Base-by-base conservation (phyloP, 768 basidiomycete species). In the Fistulinella prunicolor region DNA sequence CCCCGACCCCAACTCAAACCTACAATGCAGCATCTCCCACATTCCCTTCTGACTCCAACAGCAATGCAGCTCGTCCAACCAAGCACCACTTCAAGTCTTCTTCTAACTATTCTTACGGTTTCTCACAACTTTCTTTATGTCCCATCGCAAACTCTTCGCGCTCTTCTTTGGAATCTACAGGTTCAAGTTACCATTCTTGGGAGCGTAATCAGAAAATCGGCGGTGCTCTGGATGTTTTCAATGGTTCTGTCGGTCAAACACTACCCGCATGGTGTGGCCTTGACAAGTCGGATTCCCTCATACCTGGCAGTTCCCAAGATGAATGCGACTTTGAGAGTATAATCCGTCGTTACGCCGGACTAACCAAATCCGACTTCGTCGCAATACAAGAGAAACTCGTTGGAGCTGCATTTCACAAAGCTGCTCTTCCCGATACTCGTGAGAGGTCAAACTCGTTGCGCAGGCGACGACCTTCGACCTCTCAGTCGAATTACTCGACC, bases 101-200 rank as follows among this genome's bases (percentile, higher is more conserved):
- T 35, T 77, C 78, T 41, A 80, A 81, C 40, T 76, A 78, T 62
- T 69, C 75, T 39, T 70, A 78, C 23, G 73, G 71, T 38, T 65
- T 77, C 29, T 78, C 77, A 29, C 78, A 80, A 45, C 76, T 85
- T 42, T 71, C 84, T n/a, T 77, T 91, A 44, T 82, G 85, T 30
- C 83, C 86, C 4, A 67, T 86, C 16, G 77, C 76, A 14, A 90
- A 83, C 53, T 86, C 86, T 7, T 91, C 89, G 23, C 78, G 83
- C 23, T 86, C 88, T 13, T 92, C 90, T 6, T 68, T 92, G 19
- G 86, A 83, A 49, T 90, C 89, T 9, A 77, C 75, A 29, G 88
- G 90, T 14, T 93, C 90, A 3, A 92, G 90, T 65, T 92, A 88
- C 64, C 89, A 91, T 62, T 89, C 89, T 4, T 83, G 77, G 78